Percentiles rank a stretch among this genome's conserved stretches.
Evolutionary conservation across 2,329 filamentous ascomycete species (phyloP).

Genomic region (Pyrenophora seminiperda): DNA sequence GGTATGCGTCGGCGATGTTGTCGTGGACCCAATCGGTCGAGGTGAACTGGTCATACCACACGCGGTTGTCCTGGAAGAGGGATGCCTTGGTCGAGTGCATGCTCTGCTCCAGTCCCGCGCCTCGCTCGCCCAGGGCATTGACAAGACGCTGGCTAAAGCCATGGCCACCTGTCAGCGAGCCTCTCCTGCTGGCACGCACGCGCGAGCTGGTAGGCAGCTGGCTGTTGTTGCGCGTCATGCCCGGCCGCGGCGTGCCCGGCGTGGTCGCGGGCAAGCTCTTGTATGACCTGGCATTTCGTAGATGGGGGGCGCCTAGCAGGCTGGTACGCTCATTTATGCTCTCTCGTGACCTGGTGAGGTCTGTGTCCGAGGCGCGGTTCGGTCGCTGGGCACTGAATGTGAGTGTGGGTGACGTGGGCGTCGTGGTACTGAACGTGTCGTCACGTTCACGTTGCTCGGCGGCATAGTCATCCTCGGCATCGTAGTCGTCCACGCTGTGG

Average conservation of each 20-base stretch:
- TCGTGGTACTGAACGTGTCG: conserved; percentile 43
- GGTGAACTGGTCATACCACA: conserved; percentile 99
- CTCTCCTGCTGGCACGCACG: conserved; percentile 40
- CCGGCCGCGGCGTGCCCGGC: conserved; percentile 51
- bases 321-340: conserved; percentile 55
- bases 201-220: conserved; percentile 38
- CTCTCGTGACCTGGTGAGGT: conserved; percentile 40
- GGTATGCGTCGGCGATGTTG: conserved; percentile 90
- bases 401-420: conserved; percentile 41
- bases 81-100: conserved; percentile 69
- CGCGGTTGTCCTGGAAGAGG: conserved; percentile 77
- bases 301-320: conserved; percentile 49
- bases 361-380: conserved; percentile 43
- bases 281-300: conserved; percentile 46
- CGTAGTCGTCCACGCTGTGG: conserved; percentile 42
- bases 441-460: conserved; percentile 36
- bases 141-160: conserved; percentile 58
- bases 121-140: conserved; percentile 59
- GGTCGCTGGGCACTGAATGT: conserved; percentile 36
- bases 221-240: conserved; percentile 46
- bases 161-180: conserved; percentile 37
- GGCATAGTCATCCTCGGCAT: conserved; percentile 44
- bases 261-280: conserved; percentile 49
- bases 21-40: conserved; percentile 99
- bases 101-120: conserved; percentile 59